phyloP scores from a whole-genome alignment of 2,329 filamentous ascomycete genomes.

The Monilinia fructicola region DNA sequence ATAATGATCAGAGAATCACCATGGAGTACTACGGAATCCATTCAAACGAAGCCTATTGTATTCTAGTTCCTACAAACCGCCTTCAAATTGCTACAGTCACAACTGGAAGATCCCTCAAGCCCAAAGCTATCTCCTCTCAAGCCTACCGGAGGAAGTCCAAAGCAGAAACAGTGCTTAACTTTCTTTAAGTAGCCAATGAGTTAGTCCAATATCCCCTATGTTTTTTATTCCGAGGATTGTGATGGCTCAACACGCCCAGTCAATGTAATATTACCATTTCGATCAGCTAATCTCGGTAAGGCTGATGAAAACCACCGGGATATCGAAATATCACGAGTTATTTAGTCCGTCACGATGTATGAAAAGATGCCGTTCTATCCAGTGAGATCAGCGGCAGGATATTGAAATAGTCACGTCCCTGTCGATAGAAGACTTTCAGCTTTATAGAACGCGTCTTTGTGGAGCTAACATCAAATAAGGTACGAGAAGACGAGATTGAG shows the following conservation, averaged over 20 bases:
- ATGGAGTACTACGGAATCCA: no score
- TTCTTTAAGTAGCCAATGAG: no score
- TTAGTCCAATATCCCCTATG: no score
- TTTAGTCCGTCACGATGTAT: not conserved
- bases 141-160: no score
- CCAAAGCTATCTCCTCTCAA: no score
- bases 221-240: not conserved
- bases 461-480: not conserved
- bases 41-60: no score
- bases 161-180: no score
- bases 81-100: no score
- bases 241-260: not conserved
- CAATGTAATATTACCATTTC: conserved; percentile 8
- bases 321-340: conserved; percentile 3
- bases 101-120: no score
- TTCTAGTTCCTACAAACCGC: no score
- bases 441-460: not conserved
- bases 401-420: not conserved
- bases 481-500: not conserved
- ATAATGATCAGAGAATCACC: no score
- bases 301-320: not conserved
- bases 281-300: conserved; percentile 1
- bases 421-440: not conserved
- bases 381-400: not conserved
- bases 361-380: not conserved